phyloP scores from a whole-genome alignment of 2,329 filamentous ascomycete species.

The Thermomyces lanuginosus region DNA sequence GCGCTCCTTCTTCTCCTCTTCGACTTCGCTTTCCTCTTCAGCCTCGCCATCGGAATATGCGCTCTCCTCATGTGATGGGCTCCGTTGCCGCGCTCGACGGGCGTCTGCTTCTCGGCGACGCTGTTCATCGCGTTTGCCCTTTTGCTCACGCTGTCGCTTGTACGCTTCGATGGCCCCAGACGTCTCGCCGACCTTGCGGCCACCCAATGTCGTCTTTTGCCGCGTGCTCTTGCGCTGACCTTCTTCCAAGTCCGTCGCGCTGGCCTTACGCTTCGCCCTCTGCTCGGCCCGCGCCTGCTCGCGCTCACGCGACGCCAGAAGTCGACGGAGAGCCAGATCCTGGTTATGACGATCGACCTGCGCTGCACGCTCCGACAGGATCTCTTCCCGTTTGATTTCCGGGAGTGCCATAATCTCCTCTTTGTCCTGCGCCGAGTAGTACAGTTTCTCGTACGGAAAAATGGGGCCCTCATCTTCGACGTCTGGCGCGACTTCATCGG shows the following conservation, averaged over 20 bases:
- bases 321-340: constrained; percentile 62
- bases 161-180: constrained; percentile 58
- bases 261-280: constrained; percentile 57
- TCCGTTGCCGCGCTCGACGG: constrained; percentile 41
- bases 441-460: constrained; percentile 78
- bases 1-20: constrained; percentile 43
- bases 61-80: constrained; percentile 47
- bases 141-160: constrained; percentile 45
- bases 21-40: constrained; percentile 63
- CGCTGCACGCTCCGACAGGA: constrained; percentile 72
- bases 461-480: constrained; percentile 35
- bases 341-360: constrained; percentile 70
- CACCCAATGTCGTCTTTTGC: constrained; percentile 50
- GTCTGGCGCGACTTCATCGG: constrained; percentile 37
- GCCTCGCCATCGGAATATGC: constrained; percentile 44
- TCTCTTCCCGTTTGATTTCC: constrained; percentile 78
- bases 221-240: constrained; percentile 56
- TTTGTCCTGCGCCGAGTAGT: constrained; percentile 57
- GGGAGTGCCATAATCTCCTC: constrained; percentile 67
- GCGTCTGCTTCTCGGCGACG: constrained; percentile 26
- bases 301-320: constrained; percentile 53
- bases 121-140: constrained; percentile 33
- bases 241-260: constrained; percentile 63
- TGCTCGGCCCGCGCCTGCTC: constrained; percentile 35
- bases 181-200: constrained; percentile 51